Evolutionary conservation across 1,139 yeast genomes (phyloP), one percentile per base, ranked within the genome.

Genomic region (Blastobotrys proliferans): DNA sequence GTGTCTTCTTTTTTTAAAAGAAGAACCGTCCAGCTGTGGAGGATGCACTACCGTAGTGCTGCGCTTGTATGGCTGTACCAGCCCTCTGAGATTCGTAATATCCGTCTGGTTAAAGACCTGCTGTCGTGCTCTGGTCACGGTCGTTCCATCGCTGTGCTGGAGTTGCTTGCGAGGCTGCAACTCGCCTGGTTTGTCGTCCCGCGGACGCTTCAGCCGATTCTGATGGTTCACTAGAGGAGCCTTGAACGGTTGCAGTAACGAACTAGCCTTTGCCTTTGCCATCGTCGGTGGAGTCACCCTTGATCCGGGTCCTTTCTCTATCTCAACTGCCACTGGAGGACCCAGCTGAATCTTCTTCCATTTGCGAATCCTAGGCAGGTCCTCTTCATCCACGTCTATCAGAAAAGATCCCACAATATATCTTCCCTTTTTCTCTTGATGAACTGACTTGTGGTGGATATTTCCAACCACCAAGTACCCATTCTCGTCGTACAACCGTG

Each of bases 401-500:
- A 38, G 18, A 25, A 25, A 33, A 24, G n/a, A 18, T 5, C 42
- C 42, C 6, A 38, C n/a, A n/a, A 32, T 14, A 32, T 32, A 38
- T 5, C 42, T 14, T 1, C 37, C 42, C 5, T 32, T 18, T 16
- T 38, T 38, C 9, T 38, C 42, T 24, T 29, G 11, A 8, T 21
- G 21, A 11, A 38, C 24, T 17, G 27, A 9, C 11, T n/a, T 3
- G 14, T 35, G 24, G 20, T 3, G 14, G 2, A 17, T 30, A 10
- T 35, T 17, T 10, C 21, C 30, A 13, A 25, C 36, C 10, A 20
- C n/a, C 8, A 32, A 5, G 19, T 61, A 44, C 14, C 66, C 70
- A 20, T 63, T 67, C 11, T 66, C 69, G 46, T 68, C 70, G 41
- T 60, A 61, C 14, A 77, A 58, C 51, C 74, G 74, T 3, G 74